Base-by-base conservation (phyloP, 2,329 filamentous ascomycete species). In the Chaetomium sp. region DNA sequence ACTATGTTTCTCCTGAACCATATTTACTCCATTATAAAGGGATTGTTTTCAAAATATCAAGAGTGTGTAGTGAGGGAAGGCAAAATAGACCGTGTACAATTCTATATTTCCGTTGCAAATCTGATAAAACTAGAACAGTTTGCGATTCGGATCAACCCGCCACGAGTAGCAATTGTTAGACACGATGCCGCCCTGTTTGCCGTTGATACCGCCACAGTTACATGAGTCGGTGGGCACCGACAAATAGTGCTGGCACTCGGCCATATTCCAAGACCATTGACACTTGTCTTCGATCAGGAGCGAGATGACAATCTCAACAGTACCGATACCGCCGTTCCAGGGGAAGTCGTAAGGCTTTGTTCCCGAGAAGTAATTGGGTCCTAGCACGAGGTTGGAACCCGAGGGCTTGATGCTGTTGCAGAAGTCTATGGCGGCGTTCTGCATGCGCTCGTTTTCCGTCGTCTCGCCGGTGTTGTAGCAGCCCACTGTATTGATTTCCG, bases 101-200 rank as follows among this genome's bases (percentile, higher is more conserved):
- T 27, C 19, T 27, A 27, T 27, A 27, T 27, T 27, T 27, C 19
- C 19, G 19, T 27, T 27, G 19, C 19, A 27, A 27, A 27, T 27
- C 19, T 27, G 19, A 27, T 27, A 27, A 27, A 27, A 27, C 19
- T 27, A 27, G 19, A 27, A 27, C 19, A 27, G 19, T 27, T 27
- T 27, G 19, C 19, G 36, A 38, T 70, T 41, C 72, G 70, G 5
- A 69, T 27, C 36, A 7, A 34, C 14, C 8, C 37, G 4, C 3
- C 5, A 40, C 5, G 9, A 8, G 4, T 8, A 27, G 27, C 48
- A 47, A 14, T 37, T 35, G 34, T 47, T 47, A 3, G 4, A 10
- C 3, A 14, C n/a, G 3, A 8, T 9, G 4, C 34, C 34, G 45
- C 45, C 45, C 33, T 47, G 45, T 34, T 47, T 47, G 5, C 45